Evolutionary conservation across 2,329 filamentous ascomycete genomes (phyloP), one percentile per base, ranked within the genome.

Genomic region (Trichoderma aggressivum): DNA sequence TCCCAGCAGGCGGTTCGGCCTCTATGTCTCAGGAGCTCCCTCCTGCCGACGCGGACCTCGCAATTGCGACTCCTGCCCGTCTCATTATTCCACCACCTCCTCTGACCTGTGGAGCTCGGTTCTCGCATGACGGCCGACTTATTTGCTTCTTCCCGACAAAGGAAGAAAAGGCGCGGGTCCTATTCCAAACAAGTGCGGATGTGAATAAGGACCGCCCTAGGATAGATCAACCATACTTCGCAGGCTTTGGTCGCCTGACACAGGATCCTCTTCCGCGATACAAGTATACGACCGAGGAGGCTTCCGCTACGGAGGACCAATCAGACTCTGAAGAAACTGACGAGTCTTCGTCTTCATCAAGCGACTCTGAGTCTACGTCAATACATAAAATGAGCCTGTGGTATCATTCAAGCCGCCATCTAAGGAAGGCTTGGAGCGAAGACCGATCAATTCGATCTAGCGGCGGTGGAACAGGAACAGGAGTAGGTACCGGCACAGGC

Each of bases 61-160:
- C 86, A 3, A 80, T 90, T 58, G 84, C 84, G 2, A 83, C 86
- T 2, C 81, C 83, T 7, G 86, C 85, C 72, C 84, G 87, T 21
- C 84, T 82, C 6, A 83, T 85, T 79, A 89, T 81, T 5, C 87
- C 89, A 14, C 88, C 88, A 0, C 81, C 86, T 24, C 88, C 87
- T 3, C 83, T 88, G 56, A 84, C 84, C 7, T 91, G 89, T 73
- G 89, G 89, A 53, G 88, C 86, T 55, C 82, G 86, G 7, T 91
- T 90, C 74, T 87, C 88, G 10, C 86, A 86, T 47, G 88, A 89
- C 75, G 90, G 90, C 8, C 86, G 86, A 53, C 81, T 92, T 1
- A 85, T 90, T 6, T 91, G 89, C 76, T 92, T 92, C 79, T 92
- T 92, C 75, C 89, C 89, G 2, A 89, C 89, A 1, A 91, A 90